Base-by-base conservation (phyloP, 805 yeast genomes). In the Metschnikowia arizonensis region DNA sequence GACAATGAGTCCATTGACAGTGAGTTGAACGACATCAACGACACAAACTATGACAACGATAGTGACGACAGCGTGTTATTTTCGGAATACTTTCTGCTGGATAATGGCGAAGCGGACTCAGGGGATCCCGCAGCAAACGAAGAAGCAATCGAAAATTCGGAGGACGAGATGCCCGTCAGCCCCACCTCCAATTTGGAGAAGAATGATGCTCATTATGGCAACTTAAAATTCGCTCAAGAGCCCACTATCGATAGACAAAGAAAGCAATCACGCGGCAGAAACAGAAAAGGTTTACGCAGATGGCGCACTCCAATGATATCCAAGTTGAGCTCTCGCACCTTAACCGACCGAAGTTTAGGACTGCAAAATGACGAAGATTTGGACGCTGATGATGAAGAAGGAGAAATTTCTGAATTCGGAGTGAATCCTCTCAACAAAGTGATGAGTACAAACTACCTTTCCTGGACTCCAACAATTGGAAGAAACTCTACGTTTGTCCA, bases 381-480 rank as follows among this genome's bases (percentile, higher is more conserved):
- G 36, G 49, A 40, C 11, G 48, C 40, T 11, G 49, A 44, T 24
- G 53, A 49, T 5, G 53, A 50, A 11, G 62, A 53, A 15, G 62
- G 51, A 5, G 44, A 12, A 2, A 47, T 46, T 17, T 55, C 50
- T n/a, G 61, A 57, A 28, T n/a, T 28, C 21, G 49, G 45, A 21
- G 54, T 44, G 28, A 52, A 39, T 17, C 47, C 58, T 6, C 56
- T 52, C 39, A 37, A 46, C 31, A 51, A 48, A 45, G 59, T 55
- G 23, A 72, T 75, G 74, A 77, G 82, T 25, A 68, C 82, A 0
- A 79, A 78, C 47, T 93, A 90, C 56, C 68, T 91, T 19, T 89
- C 97, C 0, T 89, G 95, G 88, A 77, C 77, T 26, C 97, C 98
- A 2, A 86, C 93, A 0, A 77, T 93, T 29, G 98, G 97, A 9